phyloP scores from a whole-genome alignment of 2,329 filamentous ascomycete species.

The Colletotrichum camelliae region DNA sequence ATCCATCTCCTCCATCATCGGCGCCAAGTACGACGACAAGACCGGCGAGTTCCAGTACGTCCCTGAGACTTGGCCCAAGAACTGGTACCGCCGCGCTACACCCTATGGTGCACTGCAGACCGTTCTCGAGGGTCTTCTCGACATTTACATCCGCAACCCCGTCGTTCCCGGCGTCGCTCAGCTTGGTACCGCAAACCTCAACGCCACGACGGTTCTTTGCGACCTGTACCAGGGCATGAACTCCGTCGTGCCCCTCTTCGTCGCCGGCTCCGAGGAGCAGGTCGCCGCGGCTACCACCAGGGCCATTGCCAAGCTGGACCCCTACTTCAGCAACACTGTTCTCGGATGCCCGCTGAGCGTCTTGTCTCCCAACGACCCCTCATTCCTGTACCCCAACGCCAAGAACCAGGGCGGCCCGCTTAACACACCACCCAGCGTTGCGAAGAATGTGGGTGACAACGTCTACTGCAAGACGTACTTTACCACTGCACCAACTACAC shows the following conservation, averaged over 20 bases:
- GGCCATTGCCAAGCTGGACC: slow-evolving; percentile 11
- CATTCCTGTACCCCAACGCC: background rate
- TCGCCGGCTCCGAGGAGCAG: background rate
- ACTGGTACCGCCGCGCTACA: slow-evolving; percentile 15
- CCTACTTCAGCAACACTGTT: background rate
- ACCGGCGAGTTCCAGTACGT: slow-evolving; percentile 15
- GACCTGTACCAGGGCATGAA: slow-evolving; percentile 4
- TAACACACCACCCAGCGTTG: background rate
- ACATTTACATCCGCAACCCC: slow-evolving; percentile 1
- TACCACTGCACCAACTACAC: background rate
- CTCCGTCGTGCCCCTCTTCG: background rate
- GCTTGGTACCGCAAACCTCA: background rate
- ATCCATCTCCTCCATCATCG: slow-evolving; percentile 14
- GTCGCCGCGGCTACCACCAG: background rate
- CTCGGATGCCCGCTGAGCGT: background rate
- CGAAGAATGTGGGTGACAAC: slow-evolving; percentile 1
- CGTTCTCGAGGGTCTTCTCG: background rate
- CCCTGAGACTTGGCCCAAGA: slow-evolving; percentile 13
- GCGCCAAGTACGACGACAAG: background rate
- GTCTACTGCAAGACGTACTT: slow-evolving; percentile 15
- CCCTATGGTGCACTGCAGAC: slow-evolving; percentile 5
- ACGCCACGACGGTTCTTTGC: slow-evolving; percentile 8
- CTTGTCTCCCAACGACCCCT: background rate
- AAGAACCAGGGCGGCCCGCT: slow-evolving; percentile 1
- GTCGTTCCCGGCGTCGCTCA: background rate